These are phyloP conservation scores for Kalanchoe fedtschenkoi DNA, from an alignment of 164 flowering plant genomes.

Conservation along the genomic window DNA sequence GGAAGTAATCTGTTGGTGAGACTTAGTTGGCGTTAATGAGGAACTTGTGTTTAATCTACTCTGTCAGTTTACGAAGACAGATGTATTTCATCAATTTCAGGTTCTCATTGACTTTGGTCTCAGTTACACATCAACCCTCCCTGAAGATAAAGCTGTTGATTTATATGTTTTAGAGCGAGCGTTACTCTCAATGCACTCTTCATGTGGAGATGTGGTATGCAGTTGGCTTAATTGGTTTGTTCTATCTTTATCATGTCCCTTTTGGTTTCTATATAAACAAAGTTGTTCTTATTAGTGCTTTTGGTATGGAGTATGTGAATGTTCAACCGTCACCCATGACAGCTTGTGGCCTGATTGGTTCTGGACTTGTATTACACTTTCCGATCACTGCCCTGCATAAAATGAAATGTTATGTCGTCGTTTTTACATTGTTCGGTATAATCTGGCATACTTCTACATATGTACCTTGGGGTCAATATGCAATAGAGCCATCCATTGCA, in stretches of 20 bases:
- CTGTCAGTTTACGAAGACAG: neutral
- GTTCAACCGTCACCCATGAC: too few relatives aligned
- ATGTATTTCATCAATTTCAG: constrained; percentile 19
- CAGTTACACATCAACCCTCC: constrained; percentile 85
- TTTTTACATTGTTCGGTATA: neutral
- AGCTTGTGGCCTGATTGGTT: too few relatives aligned
- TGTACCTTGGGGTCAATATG: neutral
- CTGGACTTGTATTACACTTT: too few relatives aligned
- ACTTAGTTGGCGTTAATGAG: neutral
- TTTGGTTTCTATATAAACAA: neutral
- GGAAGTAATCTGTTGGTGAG: constrained; percentile 74
- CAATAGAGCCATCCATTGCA: neutral
- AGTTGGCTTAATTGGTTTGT: neutral
- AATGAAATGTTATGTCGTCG: too few relatives aligned
- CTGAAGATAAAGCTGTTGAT: constrained; percentile 97
- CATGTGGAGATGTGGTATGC: constrained; percentile 94
- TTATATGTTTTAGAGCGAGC: constrained; percentile 94
- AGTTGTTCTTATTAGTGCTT: too few relatives aligned
- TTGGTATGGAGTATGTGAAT: too few relatives aligned
- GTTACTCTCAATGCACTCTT: constrained; percentile 90
- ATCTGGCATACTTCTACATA: neutral
- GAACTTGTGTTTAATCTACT: neutral
- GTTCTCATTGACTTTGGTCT: constrained; percentile 96
- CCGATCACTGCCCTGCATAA: too few relatives aligned
- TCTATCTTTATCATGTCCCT: neutral